phyloP scores from a whole-genome alignment of 2,329 filamentous ascomycete genomes.

The Fusarium incarnatum region DNA sequence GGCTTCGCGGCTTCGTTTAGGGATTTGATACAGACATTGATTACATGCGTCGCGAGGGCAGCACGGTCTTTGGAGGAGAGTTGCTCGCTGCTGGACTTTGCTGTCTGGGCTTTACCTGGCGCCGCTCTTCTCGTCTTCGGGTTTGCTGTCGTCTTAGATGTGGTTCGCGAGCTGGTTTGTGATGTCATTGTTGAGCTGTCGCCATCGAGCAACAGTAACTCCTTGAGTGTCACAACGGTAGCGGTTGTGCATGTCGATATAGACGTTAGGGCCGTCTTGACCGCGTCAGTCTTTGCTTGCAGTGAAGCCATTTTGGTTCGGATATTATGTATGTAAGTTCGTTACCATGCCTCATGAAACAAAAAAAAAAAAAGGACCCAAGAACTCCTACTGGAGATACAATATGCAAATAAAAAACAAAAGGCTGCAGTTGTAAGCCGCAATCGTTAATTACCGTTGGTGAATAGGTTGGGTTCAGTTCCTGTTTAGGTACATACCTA shows the following conservation, averaged over 20 bases:
- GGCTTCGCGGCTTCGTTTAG: slow-evolving; percentile 74
- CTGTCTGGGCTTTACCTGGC: slow-evolving; percentile 8
- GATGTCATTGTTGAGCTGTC: slow-evolving; percentile 45
- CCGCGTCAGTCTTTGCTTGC: slow-evolving; percentile 59
- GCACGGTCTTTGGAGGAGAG: slow-evolving; percentile 66
- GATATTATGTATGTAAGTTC: slow-evolving; percentile 43
- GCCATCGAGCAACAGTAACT: slow-evolving; percentile 56
- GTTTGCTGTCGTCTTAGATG: slow-evolving; percentile 46
- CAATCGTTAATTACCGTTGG: slow-evolving; percentile 21
- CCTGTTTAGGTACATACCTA: slow-evolving; percentile 3
- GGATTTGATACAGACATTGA: slow-evolving; percentile 76
- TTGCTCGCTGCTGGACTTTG: slow-evolving; percentile 42
- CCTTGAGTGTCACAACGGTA: slow-evolving; percentile 61
- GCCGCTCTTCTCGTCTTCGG: slow-evolving; percentile 43
- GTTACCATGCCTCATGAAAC: slow-evolving; percentile 51
- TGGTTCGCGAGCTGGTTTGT: slow-evolving; percentile 43
- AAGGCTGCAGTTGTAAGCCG: slow-evolving; percentile 35
- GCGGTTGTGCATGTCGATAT: slow-evolving; percentile 65
- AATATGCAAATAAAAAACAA: slow-evolving; percentile 41
- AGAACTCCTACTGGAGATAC: slow-evolving; percentile 42
- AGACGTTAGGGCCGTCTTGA: slow-evolving; percentile 66
- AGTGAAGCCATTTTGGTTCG: slow-evolving; percentile 55
- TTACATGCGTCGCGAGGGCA: slow-evolving; percentile 76
- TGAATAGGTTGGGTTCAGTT: not conserved
- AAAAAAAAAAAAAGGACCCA: not conserved